Evolutionary conservation across 2,329 filamentous ascomycete species (phyloP).

Genomic region (Calonectria fujianensis): DNA sequence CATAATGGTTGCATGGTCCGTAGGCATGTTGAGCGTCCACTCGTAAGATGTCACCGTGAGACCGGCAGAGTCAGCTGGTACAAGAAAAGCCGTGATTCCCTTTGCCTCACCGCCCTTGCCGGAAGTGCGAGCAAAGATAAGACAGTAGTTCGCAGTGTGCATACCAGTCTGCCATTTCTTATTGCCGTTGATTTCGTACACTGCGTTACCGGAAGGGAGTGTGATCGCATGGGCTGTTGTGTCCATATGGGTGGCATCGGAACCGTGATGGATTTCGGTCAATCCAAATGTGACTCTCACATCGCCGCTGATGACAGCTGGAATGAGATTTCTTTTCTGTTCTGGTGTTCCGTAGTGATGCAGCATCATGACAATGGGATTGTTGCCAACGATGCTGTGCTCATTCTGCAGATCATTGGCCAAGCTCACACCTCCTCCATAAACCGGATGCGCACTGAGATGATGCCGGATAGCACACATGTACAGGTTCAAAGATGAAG

Average conservation of each 20-base stretch:
- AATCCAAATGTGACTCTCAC: constrained; percentile 42
- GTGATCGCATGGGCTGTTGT: constrained; percentile 36
- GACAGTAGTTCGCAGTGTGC: constrained; percentile 41
- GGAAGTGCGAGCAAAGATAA: constrained; percentile 47
- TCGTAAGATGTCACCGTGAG: constrained; percentile 41
- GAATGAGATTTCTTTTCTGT: constrained; percentile 37
- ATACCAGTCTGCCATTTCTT: constrained; percentile 47
- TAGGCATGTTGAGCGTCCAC: constrained; percentile 48
- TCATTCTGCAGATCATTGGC: constrained; percentile 47
- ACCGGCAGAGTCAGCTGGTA: constrained; percentile 35
- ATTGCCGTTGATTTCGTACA: constrained; percentile 44
- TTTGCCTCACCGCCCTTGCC: constrained; percentile 39
- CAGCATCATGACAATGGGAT: constrained; percentile 42
- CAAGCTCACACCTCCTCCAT: constrained; percentile 46
- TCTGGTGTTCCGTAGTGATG: constrained; percentile 40
- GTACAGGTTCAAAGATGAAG: constrained; percentile 38
- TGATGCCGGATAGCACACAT: constrained; percentile 47
- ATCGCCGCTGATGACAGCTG: constrained; percentile 34
- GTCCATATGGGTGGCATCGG: constrained; percentile 45
- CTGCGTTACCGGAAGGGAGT: constrained; percentile 31
- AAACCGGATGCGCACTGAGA: constrained; percentile 41
- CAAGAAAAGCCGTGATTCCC: constrained; percentile 44
- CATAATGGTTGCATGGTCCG: constrained; percentile 43
- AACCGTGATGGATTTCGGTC: constrained; percentile 46
- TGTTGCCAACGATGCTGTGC: constrained; percentile 46